Evolutionary conservation across 2,329 filamentous ascomycete genomes (phyloP).

Genomic region (Hypoxylon sp.): DNA sequence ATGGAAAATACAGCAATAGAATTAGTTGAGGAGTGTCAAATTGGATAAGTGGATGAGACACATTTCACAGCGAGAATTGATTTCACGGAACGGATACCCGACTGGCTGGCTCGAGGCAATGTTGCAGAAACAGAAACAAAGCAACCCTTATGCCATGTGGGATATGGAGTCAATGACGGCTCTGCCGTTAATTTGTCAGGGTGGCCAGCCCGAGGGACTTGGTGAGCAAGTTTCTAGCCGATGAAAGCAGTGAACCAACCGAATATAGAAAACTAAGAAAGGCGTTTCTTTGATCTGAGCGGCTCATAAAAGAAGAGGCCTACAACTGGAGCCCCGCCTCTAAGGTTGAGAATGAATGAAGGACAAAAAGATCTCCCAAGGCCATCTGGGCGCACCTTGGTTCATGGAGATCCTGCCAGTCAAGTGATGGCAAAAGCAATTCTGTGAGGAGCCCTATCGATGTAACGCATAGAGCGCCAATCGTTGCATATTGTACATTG

Average conservation of each 20-base stretch:
- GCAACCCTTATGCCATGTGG: constrained; percentile 29
- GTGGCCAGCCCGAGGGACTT: constrained; percentile 20
- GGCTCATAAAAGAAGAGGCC: constrained; percentile 33
- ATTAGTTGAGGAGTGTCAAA: constrained; percentile 25
- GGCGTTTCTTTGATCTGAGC: constrained; percentile 37
- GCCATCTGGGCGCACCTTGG: constrained; percentile 20
- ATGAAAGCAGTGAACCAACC: constrained; percentile 41
- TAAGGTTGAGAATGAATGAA: constrained; percentile 38
- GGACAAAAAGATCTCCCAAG: constrained; percentile 40
- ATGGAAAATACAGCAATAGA: constrained; percentile 23
- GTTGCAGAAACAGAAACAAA: constrained; percentile 36
- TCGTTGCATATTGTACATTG: constrained; percentile 34
- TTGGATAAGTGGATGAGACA: constrained; percentile 34
- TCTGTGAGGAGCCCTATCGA: constrained; percentile 25
- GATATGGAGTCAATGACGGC: constrained; percentile 35
- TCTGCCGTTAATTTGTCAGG: constrained; percentile 34
- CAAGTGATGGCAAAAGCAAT: constrained; percentile 36
- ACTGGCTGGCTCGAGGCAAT: constrained; percentile 31
- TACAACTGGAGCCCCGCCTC: constrained; percentile 39
- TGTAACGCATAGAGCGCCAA: constrained; percentile 34
- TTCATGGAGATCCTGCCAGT: constrained; percentile 28
- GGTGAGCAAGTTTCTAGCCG: constrained; percentile 23
- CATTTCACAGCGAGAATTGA: constrained; percentile 42
- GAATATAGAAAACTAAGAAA: constrained; percentile 35
- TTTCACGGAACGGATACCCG: constrained; percentile 22